A percentile compares a stretch with the other conserved stretches of the same genome.
phyloP scores from a whole-genome alignment of 1,139 yeast genomes.

The Geotrichum reessii region DNA sequence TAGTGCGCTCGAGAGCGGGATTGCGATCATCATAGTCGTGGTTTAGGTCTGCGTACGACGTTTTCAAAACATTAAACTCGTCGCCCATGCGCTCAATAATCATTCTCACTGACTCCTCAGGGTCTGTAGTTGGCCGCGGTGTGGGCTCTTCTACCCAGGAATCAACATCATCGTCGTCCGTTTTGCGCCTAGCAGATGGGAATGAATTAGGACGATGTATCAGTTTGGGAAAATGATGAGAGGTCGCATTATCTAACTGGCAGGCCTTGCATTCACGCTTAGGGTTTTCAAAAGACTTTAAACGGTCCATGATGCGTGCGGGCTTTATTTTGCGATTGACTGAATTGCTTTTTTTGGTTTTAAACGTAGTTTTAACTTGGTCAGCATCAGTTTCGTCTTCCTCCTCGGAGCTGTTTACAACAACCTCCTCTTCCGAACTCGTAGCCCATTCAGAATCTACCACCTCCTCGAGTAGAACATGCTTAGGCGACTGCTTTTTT shows the following conservation, averaged over 20 bases:
- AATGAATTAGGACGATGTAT: background rate
- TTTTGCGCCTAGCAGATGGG: background rate
- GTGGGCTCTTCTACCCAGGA: slow-evolving; percentile 30
- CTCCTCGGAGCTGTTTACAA: background rate
- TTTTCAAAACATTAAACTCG: slow-evolving; percentile 28
- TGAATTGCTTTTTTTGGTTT: background rate
- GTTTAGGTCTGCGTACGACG: slow-evolving; percentile 23
- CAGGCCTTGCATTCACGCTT: slow-evolving; percentile 1
- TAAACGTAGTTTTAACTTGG: background rate
- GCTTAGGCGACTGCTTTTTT: background rate
- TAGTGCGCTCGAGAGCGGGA: slow-evolving; percentile 28
- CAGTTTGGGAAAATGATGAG: background rate
- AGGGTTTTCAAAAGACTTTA: background rate
- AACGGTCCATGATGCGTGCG: background rate
- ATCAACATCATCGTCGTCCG: slow-evolving; percentile 1
- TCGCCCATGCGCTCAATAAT: slow-evolving; percentile 28
- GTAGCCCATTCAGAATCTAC: background rate
- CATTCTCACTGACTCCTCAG: slow-evolving; percentile 29
- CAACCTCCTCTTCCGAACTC: slow-evolving; percentile 1
- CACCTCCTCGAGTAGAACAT: background rate
- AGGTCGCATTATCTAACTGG: background rate
- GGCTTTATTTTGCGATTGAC: background rate
- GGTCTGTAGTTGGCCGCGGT: slow-evolving; percentile 31
- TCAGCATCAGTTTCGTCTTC: background rate
- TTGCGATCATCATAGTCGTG: slow-evolving; percentile 28